phyloP scores from a whole-genome alignment of 768 basidiomycete genomes.

The Xanthoconium stramineum region DNA sequence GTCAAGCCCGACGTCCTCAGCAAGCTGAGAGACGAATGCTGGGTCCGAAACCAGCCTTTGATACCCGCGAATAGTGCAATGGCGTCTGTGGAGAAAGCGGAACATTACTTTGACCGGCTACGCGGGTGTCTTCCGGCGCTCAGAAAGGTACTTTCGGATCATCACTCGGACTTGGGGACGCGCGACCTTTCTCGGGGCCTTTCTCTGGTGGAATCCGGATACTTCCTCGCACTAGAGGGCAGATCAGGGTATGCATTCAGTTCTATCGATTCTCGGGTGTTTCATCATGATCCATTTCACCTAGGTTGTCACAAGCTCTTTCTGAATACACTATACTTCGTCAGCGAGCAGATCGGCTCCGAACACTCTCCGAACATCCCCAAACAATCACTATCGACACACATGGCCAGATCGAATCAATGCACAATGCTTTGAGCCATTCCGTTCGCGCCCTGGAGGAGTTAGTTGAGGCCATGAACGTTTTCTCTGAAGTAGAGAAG shows the following conservation, averaged over 20 bases:
- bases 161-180: conserved; percentile 82
- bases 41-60: conserved; percentile 64
- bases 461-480: conserved; percentile 31
- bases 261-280: not conserved
- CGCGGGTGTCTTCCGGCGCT: conserved; percentile 63
- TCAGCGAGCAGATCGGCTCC: conserved; percentile 19
- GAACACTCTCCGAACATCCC: conserved; percentile 15
- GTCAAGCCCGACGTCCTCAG: conserved; percentile 67
- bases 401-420: conserved; percentile 12
- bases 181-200: conserved; percentile 81
- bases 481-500: conserved; percentile 34
- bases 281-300: not conserved
- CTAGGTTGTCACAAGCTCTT: conserved; percentile 20
- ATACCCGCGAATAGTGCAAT: conserved; percentile 25
- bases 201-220: conserved; percentile 74
- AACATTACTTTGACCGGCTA: conserved; percentile 65
- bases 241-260: conserved; percentile 56
- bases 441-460: conserved; percentile 37
- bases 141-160: conserved; percentile 56
- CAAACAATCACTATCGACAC: conserved; percentile 21
- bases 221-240: conserved; percentile 60
- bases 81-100: conserved; percentile 40
- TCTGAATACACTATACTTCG: conserved; percentile 13
- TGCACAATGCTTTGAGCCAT: conserved; percentile 17
- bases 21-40: conserved; percentile 50